A percentile compares a stretch with the other conserved stretches of the same genome.
These are phyloP conservation scores for Monascus ruber DNA, from an alignment of 2,329 filamentous ascomycete genomes.

Conservation along the genomic window DNA sequence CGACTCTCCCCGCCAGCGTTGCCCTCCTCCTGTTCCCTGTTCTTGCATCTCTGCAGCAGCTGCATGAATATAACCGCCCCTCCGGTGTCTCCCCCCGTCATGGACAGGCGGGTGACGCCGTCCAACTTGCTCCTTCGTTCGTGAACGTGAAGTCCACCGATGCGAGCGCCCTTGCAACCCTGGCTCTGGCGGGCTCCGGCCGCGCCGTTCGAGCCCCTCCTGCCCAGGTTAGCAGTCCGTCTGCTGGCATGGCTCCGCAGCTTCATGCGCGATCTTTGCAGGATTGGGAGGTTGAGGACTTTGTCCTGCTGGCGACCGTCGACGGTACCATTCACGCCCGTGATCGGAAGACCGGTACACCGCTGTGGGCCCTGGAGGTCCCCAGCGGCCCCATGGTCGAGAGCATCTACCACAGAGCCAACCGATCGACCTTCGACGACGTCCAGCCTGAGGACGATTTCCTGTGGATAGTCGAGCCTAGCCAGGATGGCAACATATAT, in stretches of 20 bases:
- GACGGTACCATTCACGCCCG: constrained; percentile 90
- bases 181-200: constrained; percentile 70
- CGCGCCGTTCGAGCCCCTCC: constrained; percentile 89
- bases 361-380: constrained; percentile 75
- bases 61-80: constrained; percentile 25
- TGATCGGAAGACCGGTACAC: constrained; percentile 73
- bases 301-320: constrained; percentile 99
- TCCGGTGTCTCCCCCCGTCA: constrained; percentile 18
- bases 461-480: constrained; percentile 91
- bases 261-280: constrained; percentile 91
- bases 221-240: constrained; percentile 47
- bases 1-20: constrained; percentile 45
- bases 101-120: constrained; percentile 10
- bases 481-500: constrained; percentile 73
- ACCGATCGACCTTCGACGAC: constrained; percentile 50
- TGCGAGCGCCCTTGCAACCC: constrained; percentile 91
- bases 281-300: constrained; percentile 99
- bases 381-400: constrained; percentile 77
- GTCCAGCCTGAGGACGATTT: constrained; percentile 64
- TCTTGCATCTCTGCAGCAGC: constrained; percentile 56
- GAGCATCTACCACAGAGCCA: constrained; percentile 66
- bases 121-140: constrained; percentile 10
- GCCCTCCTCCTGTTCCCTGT: constrained; percentile 48
- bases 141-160: constrained; percentile 39
- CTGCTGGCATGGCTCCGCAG: constrained; percentile 65